phyloP scores from a whole-genome alignment of 352 stramenopile species.

The Pythium guiyangense region DNA sequence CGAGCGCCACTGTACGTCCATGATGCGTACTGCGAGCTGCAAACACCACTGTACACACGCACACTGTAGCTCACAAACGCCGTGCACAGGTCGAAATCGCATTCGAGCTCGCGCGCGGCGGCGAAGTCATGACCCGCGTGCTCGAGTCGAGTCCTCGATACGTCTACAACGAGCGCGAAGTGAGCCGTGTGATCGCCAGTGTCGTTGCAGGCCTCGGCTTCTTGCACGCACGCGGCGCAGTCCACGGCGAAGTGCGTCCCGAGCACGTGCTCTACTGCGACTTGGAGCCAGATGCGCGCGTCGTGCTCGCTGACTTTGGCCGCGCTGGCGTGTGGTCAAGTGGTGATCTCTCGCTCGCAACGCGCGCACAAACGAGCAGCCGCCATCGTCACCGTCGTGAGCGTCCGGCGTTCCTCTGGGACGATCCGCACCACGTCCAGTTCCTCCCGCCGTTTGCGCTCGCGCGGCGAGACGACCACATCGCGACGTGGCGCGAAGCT shows the following conservation, averaged over 20 bases:
- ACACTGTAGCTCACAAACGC: not conserved
- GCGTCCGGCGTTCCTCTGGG: slow-evolving; percentile 34
- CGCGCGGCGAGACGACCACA: slow-evolving; percentile 18
- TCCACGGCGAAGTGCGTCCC: slow-evolving; percentile 66
- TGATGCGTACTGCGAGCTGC: not conserved
- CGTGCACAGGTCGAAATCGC: slow-evolving; percentile 47
- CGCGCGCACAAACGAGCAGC: slow-evolving; percentile 4
- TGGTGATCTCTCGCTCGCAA: slow-evolving; percentile 21
- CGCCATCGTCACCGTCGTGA: not conserved
- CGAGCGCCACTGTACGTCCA: slow-evolving; percentile 20
- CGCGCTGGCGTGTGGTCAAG: slow-evolving; percentile 39
- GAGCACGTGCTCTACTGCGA: slow-evolving; percentile 78
- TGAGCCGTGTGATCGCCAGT: slow-evolving; percentile 43
- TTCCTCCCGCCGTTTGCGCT: slow-evolving; percentile 69
- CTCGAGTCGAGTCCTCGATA: slow-evolving; percentile 12
- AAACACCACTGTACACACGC: too few relatives aligned
- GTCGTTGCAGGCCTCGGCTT: slow-evolving; percentile 45
- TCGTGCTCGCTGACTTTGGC: slow-evolving; percentile 64
- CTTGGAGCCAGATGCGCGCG: slow-evolving; percentile 49
- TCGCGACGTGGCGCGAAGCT: slow-evolving; percentile 48
- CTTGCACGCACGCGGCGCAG: slow-evolving; percentile 40
- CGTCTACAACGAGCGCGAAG: slow-evolving; percentile 43
- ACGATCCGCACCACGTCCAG: slow-evolving; percentile 46
- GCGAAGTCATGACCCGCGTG: slow-evolving; percentile 50
- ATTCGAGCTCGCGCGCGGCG: slow-evolving; percentile 69